Percentiles rank a stretch among this genome's conserved stretches.
Evolutionary conservation across 176 grass and related monocot genomes (phyloP).

Genomic region (Microstegium vimineum): DNA sequence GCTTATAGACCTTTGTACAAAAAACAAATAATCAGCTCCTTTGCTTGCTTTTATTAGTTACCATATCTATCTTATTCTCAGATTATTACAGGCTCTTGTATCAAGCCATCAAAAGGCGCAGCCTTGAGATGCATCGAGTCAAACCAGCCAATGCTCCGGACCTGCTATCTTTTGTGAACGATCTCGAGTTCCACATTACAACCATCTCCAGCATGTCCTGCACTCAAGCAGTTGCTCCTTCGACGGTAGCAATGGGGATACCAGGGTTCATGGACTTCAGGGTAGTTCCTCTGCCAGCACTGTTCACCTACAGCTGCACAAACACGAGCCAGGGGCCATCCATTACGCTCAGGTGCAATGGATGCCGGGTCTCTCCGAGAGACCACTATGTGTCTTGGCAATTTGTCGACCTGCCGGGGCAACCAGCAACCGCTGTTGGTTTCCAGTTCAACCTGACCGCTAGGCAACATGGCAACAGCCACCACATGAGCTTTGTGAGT

Average conservation of each 20-base stretch:
- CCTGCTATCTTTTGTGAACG: slow-evolving; percentile 72
- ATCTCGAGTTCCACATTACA: slow-evolving; percentile 85
- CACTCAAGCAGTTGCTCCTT: slow-evolving; percentile 38
- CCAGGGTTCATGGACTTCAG: slow-evolving; percentile 80
- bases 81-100: slow-evolving; percentile 61
- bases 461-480: slow-evolving; percentile 45
- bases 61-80: not conserved
- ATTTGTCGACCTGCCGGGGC: slow-evolving; percentile 59
- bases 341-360: slow-evolving; percentile 62
- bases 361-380: slow-evolving; percentile 68
- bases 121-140: slow-evolving; percentile 74
- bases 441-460: slow-evolving; percentile 83
- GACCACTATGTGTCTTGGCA: slow-evolving; percentile 90
- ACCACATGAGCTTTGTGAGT: slow-evolving; percentile 69
- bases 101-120: slow-evolving; percentile 69
- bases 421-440: slow-evolving; percentile 59
- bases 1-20: not conserved
- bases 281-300: slow-evolving; percentile 47
- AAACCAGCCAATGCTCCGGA: slow-evolving; percentile 90
- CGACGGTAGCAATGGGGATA: slow-evolving; percentile 47
- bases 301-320: slow-evolving; percentile 53
- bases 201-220: slow-evolving; percentile 85
- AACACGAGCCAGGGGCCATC: slow-evolving; percentile 78
- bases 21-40: not conserved
- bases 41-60: not conserved